phyloP scores from a whole-genome alignment of 805 yeast genomes.

The Blastobotrys attinorum region DNA sequence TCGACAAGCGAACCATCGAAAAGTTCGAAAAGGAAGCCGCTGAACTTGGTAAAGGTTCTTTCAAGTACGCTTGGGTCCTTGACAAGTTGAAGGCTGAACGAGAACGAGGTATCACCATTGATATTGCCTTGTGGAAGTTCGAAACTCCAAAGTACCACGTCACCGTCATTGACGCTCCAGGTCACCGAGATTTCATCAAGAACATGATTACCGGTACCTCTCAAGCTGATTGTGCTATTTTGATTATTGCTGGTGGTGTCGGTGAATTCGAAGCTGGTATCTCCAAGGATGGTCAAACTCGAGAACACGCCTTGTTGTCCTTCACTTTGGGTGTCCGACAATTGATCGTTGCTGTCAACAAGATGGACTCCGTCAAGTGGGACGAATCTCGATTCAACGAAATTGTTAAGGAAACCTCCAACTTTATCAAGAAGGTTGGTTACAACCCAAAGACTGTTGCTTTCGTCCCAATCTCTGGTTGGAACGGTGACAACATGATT shows the following conservation, averaged over 20 bases:
- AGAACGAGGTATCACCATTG: slow-evolving; percentile 95
- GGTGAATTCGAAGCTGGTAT: slow-evolving; percentile 96
- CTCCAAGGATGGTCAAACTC: slow-evolving; percentile 91
- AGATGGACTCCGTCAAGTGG: slow-evolving; percentile 94
- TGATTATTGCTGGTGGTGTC: slow-evolving; percentile 85
- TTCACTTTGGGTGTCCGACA: slow-evolving; percentile 83
- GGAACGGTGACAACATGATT: slow-evolving; percentile 92
- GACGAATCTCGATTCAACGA: slow-evolving; percentile 72
- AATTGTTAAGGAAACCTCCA: slow-evolving; percentile 66
- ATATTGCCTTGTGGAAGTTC: slow-evolving; percentile 88
- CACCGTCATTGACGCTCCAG: slow-evolving; percentile 92
- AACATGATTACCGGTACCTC: slow-evolving; percentile 94
- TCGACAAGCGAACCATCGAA: slow-evolving; percentile 97
- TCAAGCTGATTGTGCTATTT: slow-evolving; percentile 88
- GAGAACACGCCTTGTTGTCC: slow-evolving; percentile 79
- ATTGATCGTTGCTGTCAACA: slow-evolving; percentile 85
- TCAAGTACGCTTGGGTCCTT: slow-evolving; percentile 96
- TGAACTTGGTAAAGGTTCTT: slow-evolving; percentile 94
- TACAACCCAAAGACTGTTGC: slow-evolving; percentile 75
- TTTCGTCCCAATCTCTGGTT: slow-evolving; percentile 87
- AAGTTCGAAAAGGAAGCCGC: slow-evolving; percentile 98
- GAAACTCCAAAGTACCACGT: slow-evolving; percentile 85
- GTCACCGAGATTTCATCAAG: slow-evolving; percentile 95
- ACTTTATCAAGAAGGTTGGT: slow-evolving; percentile 81
- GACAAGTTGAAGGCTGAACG: slow-evolving; percentile 95